Conservation (phyloP, 2,329 filamentous ascomycete genomes). For the Zopfia rhizophila region DNA sequence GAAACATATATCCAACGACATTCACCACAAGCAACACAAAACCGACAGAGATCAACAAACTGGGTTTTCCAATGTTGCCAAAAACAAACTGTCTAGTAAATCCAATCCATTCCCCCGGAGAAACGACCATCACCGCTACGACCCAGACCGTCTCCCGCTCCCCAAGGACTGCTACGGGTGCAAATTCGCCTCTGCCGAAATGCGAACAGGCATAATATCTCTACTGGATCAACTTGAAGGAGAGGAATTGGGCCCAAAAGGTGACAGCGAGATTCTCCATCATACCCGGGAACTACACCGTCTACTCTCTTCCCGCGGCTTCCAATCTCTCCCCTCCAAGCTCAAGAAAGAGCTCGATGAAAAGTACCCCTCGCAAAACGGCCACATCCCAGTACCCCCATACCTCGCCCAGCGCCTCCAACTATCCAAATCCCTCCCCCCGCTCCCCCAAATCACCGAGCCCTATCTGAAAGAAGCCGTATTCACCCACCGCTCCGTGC, state of each 20-base stretch:
- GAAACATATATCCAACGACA: too few relatives aligned
- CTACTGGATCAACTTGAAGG: slow-evolving; percentile 43
- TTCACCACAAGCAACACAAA: too few relatives aligned
- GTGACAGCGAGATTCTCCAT: slow-evolving; percentile 39
- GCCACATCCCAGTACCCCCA: slow-evolving; percentile 34
- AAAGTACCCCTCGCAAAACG: slow-evolving; percentile 34
- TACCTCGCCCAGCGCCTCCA: slow-evolving; percentile 40
- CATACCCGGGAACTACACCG: slow-evolving; percentile 40
- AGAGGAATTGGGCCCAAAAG: slow-evolving; percentile 34
- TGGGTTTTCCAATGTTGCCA: too few relatives aligned
- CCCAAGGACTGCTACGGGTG: slow-evolving; percentile 27
- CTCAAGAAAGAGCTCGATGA: slow-evolving; percentile 53
- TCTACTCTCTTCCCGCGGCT: slow-evolving; percentile 34
- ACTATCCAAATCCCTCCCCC: slow-evolving; percentile 58
- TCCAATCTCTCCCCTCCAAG: slow-evolving; percentile 60
- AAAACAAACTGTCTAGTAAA: too few relatives aligned
- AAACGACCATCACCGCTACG: too few relatives aligned
- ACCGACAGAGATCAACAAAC: too few relatives aligned
- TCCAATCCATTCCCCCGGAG: too few relatives aligned
- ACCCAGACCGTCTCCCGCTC: slow-evolving; percentile 25
- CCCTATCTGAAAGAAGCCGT: slow-evolving; percentile 68
- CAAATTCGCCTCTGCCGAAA: slow-evolving; percentile 29
- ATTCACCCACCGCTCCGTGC: slow-evolving; percentile 68
- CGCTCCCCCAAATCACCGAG: slow-evolving; percentile 71
- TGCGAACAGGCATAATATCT: slow-evolving; percentile 42